Percentiles rank a stretch among this genome's conserved stretches.
phyloP scores from a whole-genome alignment of 192 early-diverging fungal species.

The Chytriomyces sp. region DNA sequence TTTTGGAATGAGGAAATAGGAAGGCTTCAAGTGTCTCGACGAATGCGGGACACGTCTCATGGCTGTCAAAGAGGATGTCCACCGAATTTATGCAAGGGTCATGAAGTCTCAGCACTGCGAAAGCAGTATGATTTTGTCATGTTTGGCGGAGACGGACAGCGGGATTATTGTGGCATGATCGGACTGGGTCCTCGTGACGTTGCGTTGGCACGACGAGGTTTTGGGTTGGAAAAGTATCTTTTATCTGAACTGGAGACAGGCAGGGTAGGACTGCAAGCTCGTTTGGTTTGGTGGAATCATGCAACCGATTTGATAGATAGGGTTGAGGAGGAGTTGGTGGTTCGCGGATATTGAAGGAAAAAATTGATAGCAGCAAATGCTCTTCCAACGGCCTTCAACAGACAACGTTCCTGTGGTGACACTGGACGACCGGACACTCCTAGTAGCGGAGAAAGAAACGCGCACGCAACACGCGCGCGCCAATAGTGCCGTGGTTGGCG shows the following conservation, averaged over 20 bases:
- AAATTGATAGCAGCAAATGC: too few species aligned
- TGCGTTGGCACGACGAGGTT: not conserved
- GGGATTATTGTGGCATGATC: not conserved
- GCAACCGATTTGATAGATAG: not conserved
- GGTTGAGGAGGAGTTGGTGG: too few species aligned
- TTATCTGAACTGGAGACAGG: not conserved
- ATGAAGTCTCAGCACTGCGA: not conserved
- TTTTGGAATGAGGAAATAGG: not conserved
- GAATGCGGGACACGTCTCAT: not conserved
- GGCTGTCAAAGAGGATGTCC: not conserved
- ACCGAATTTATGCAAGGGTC: not conserved
- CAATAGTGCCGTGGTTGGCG: not conserved
- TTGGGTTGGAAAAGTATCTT: not conserved
- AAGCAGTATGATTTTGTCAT: not conserved
- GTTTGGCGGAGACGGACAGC: not conserved
- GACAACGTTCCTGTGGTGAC: slow-evolving; percentile 17
- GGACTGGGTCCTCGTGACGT: not conserved
- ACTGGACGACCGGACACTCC: slow-evolving; percentile 15
- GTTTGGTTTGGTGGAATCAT: not conserved
- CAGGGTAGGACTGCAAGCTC: not conserved
- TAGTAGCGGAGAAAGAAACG: not conserved
- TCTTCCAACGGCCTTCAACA: not conserved
- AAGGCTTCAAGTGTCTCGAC: not conserved
- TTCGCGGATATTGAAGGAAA: too few species aligned
- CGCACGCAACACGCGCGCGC: not conserved